Percentiles rank a stretch among this genome's conserved stretches.
Evolutionary conservation across 192 early-diverging fungal genomes (phyloP).

Genomic region (Spizellomyces sp.): DNA sequence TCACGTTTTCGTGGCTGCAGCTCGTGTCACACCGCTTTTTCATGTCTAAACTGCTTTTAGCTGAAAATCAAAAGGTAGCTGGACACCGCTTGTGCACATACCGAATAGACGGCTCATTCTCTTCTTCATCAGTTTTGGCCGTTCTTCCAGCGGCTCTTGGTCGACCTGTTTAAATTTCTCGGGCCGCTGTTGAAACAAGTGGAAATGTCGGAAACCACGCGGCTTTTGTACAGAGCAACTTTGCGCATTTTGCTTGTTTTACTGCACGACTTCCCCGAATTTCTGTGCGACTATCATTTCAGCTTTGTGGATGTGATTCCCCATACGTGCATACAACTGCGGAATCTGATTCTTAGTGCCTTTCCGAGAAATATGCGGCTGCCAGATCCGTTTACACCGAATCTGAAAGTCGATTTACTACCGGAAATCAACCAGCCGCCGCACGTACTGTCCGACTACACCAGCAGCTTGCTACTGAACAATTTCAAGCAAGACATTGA

Average conservation of each 20-base stretch:
- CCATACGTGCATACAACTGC: slow-evolving; percentile 85
- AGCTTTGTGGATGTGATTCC: slow-evolving; percentile 93
- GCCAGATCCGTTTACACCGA: slow-evolving; percentile 96
- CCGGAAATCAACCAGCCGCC: slow-evolving; percentile 89
- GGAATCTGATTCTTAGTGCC: slow-evolving; percentile 95
- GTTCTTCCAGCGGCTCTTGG: slow-evolving; percentile 79
- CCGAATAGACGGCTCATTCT: background rate
- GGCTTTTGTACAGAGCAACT: slow-evolving; percentile 86
- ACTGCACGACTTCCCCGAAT: slow-evolving; percentile 97
- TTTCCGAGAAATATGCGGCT: slow-evolving; percentile 93
- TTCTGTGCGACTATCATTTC: slow-evolving; percentile 89
- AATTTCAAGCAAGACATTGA: slow-evolving; percentile 78
- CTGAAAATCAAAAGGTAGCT: slow-evolving; percentile 71
- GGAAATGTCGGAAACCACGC: slow-evolving; percentile 74
- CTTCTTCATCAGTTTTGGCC: slow-evolving; percentile 70
- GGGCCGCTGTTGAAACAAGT: slow-evolving; percentile 76
- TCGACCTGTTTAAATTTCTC: slow-evolving; percentile 84
- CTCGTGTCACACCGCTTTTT: slow-evolving; percentile 91
- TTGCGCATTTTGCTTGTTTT: slow-evolving; percentile 89
- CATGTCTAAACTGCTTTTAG: slow-evolving; percentile 81
- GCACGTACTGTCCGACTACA: slow-evolving; percentile 84
- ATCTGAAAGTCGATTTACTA: slow-evolving; percentile 88
- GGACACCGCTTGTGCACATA: background rate
- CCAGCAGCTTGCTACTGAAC: slow-evolving; percentile 56
- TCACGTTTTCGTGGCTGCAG: slow-evolving; percentile 92